Conservation (phyloP, 2,329 filamentous ascomycete species). For the Leptosphaerulina australis region DNA sequence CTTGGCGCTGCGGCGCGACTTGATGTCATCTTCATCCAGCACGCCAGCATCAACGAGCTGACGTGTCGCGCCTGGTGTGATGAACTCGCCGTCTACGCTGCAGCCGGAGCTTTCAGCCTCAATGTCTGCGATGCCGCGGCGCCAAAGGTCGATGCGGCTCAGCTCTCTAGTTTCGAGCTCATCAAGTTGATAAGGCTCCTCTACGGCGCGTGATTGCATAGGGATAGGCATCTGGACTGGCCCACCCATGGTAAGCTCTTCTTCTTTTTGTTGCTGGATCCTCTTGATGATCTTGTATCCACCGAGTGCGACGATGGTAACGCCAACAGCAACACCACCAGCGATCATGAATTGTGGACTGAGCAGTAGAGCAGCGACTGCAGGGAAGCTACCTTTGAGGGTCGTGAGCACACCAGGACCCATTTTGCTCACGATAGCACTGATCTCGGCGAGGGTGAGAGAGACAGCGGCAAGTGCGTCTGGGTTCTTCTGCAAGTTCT, state of each 20-base stretch:
- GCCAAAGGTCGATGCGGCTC: constrained; percentile 67
- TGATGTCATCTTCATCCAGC: constrained; percentile 56
- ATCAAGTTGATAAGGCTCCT: constrained; percentile 53
- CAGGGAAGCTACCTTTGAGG: constrained; percentile 81
- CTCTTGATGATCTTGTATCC: constrained; percentile 97
- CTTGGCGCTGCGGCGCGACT: constrained; percentile 42
- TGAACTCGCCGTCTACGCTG: constrained; percentile 69
- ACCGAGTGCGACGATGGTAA: constrained; percentile 95
- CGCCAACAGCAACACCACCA: constrained; percentile 83
- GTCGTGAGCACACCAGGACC: constrained; percentile 77
- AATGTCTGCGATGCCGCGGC: constrained; percentile 66
- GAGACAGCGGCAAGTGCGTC: constrained; percentile 94
- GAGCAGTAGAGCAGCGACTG: constrained; percentile 82
- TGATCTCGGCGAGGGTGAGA: constrained; percentile 89
- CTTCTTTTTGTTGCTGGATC: constrained; percentile 61
- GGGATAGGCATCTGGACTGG: constrained; percentile 26
- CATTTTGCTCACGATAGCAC: constrained; percentile 79
- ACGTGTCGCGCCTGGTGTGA: constrained; percentile 62
- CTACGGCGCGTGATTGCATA: constrained; percentile 18
- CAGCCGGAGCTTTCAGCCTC: constrained; percentile 62
- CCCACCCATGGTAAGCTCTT: constrained; percentile 28
- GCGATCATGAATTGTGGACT: constrained; percentile 95
- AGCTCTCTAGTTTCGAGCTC: constrained; percentile 64
- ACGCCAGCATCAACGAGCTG: constrained; percentile 54
- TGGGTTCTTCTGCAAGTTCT: constrained; percentile 79